phyloP scores from a whole-genome alignment of 257 asterid genomes.

The Leonotis leonurus region DNA sequence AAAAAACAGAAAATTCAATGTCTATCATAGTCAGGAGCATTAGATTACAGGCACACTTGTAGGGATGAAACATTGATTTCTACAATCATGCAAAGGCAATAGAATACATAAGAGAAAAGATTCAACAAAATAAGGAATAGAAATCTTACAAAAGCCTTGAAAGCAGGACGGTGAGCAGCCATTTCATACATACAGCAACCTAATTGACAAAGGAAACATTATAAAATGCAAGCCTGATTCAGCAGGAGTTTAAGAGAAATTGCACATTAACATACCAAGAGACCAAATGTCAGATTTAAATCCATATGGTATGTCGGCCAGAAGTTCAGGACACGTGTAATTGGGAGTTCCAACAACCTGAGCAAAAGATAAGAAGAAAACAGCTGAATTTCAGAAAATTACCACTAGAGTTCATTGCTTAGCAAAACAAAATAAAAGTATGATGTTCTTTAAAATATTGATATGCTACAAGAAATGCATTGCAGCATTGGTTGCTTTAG shows the following conservation, averaged over 20 bases:
- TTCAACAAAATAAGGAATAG: background rate
- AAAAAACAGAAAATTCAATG: background rate
- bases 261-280: constrained; percentile 54
- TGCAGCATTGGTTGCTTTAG: background rate
- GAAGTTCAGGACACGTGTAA: constrained; percentile 99
- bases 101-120: background rate
- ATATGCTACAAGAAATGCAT: background rate
- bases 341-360: constrained; percentile 99
- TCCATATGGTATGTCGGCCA: constrained; percentile 95
- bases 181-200: constrained; percentile 99
- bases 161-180: constrained; percentile 99
- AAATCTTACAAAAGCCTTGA: constrained; percentile 92
- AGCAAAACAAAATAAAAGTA: background rate
- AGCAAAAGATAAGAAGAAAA: background rate
- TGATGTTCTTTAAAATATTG: background rate
- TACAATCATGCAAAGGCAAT: background rate
- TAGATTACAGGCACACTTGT: background rate
- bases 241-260: background rate
- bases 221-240: constrained; percentile 1
- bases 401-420: constrained; percentile 8
- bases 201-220: constrained; percentile 25
- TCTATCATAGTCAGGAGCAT: background rate
- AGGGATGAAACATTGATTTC: background rate
- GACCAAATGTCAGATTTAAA: constrained; percentile 99
- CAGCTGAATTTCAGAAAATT: constrained; percentile 12